phyloP scores from a whole-genome alignment of 2,329 filamentous ascomycete species.

The Scedosporium aurantiacum region DNA sequence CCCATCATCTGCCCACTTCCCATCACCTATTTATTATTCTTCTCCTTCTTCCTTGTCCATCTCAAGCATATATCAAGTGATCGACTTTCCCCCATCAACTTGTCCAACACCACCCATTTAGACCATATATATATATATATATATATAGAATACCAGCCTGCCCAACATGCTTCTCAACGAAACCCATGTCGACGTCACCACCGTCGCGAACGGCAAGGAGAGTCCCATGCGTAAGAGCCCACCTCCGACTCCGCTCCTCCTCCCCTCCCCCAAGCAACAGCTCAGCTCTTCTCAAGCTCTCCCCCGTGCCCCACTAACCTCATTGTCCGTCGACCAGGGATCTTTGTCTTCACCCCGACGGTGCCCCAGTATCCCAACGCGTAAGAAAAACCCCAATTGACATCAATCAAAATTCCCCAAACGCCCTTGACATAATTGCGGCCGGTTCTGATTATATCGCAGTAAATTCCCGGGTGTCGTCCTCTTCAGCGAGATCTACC shows the following conservation, averaged over 20 bases:
- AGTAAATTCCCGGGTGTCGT: conserved; percentile 73
- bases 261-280: background rate
- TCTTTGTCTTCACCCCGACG: conserved; percentile 79
- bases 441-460: conserved; percentile 6
- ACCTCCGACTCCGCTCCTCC: background rate
- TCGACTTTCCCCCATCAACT: background rate
- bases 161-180: conserved; percentile 42
- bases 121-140: no score
- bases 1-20: no score
- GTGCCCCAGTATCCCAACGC: conserved; percentile 81
- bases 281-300: background rate
- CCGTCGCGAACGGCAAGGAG: conserved; percentile 40
- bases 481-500: conserved; percentile 90
- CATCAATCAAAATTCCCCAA: background rate
- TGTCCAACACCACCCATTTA: background rate
- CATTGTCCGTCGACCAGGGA: conserved; percentile 41
- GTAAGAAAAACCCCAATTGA: conserved; percentile 28
- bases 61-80: no score
- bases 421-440: no score
- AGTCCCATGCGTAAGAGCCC: conserved; percentile 38
- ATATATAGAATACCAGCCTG: background rate
- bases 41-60: no score
- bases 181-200: conserved; percentile 38
- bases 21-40: no score
- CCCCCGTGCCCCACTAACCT: conserved; percentile 9